phyloP scores from a whole-genome alignment of 768 basidiomycete species.

The Amanita jacksonii region DNA sequence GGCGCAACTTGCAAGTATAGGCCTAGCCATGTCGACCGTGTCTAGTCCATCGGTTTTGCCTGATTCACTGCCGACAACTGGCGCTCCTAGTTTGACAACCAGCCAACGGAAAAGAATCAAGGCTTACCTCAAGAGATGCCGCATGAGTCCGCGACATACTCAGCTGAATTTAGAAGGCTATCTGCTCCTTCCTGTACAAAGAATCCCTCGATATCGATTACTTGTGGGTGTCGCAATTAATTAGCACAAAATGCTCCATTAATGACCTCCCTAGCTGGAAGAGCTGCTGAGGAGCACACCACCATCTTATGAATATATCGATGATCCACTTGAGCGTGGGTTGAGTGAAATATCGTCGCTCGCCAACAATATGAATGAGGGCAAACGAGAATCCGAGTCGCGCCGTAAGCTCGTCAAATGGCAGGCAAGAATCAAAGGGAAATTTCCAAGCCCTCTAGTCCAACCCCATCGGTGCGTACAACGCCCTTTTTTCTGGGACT shows the following conservation, averaged over 20 bases:
- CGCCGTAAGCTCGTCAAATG: slow-evolving; percentile 84
- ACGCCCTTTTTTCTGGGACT: background rate
- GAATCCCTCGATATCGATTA: slow-evolving; percentile 93
- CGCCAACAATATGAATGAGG: slow-evolving; percentile 96
- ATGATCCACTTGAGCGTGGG: slow-evolving; percentile 80
- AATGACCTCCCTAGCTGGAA: slow-evolving; percentile 48
- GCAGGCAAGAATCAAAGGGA: slow-evolving; percentile 83
- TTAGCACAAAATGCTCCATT: slow-evolving; percentile 2
- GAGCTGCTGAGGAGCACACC: slow-evolving; percentile 80
- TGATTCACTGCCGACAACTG: slow-evolving; percentile 30
- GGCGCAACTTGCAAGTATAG: slow-evolving; percentile 54
- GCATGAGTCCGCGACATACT: slow-evolving; percentile 81
- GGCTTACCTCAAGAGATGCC: slow-evolving; percentile 82
- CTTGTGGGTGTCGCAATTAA: slow-evolving; percentile 46
- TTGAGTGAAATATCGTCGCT: slow-evolving; percentile 79
- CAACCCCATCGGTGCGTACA: slow-evolving; percentile 83
- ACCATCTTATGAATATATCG: slow-evolving; percentile 63
- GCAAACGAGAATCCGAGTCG: slow-evolving; percentile 92
- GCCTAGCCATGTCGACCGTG: slow-evolving; percentile 44
- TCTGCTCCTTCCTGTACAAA: slow-evolving; percentile 87
- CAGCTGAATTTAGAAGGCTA: slow-evolving; percentile 94
- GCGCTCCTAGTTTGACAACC: slow-evolving; percentile 52
- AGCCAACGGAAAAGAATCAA: slow-evolving; percentile 86
- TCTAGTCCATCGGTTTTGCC: slow-evolving; percentile 33
- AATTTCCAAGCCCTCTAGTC: slow-evolving; percentile 94